Base-by-base conservation (phyloP, 2,329 filamentous ascomycete genomes). In the Gliomastix tumulicola region DNA sequence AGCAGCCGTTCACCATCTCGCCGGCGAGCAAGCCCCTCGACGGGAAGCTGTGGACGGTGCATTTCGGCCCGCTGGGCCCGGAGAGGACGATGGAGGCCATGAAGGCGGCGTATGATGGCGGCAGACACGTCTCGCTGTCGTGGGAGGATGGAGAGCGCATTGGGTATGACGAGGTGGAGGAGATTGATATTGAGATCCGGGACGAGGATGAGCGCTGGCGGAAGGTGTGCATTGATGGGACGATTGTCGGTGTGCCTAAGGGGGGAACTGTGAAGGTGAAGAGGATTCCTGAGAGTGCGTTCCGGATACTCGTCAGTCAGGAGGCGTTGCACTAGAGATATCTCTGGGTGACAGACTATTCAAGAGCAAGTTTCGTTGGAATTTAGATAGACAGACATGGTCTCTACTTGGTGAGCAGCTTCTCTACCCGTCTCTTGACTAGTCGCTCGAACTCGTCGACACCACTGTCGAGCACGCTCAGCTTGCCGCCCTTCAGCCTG, bases 221-320 rank as follows among this genome's bases (percentile, higher is more conserved):
- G 42, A 78, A 89, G 51, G 74, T 94, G 12, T 97, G 90, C 55
- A 69, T 97, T n/a, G 90, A 97, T 57, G 90, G 90, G 4, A 88
- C 83, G 36, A 94, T 94, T 49, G 76, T 96, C 4, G 72, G 76
- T 40, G 63, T 95, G 1, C 82, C 84, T 16, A 56, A 68, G 35
- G 79, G 73, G 3, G 88, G 88, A 0, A 82, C 76, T 69, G 75
- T 94, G 57, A 74, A 77, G 41, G 71, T 95, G 1, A 59, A 56
- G 43, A 73, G 63, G 49, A 67, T 74, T 18, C 52, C 56, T 8
- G 46, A 50, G 30, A 53, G 56, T n/a, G 52, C 60, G 19, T 56
- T 76, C 34, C 55, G 53, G 31, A 53, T 79, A 7, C 42, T 77
- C 31, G 66, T 71, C 7, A 56, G 63, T 42, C 40, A 31, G 16